Base-by-base conservation (phyloP, 345 rosid genomes). In the Melastoma malabathricum region DNA sequence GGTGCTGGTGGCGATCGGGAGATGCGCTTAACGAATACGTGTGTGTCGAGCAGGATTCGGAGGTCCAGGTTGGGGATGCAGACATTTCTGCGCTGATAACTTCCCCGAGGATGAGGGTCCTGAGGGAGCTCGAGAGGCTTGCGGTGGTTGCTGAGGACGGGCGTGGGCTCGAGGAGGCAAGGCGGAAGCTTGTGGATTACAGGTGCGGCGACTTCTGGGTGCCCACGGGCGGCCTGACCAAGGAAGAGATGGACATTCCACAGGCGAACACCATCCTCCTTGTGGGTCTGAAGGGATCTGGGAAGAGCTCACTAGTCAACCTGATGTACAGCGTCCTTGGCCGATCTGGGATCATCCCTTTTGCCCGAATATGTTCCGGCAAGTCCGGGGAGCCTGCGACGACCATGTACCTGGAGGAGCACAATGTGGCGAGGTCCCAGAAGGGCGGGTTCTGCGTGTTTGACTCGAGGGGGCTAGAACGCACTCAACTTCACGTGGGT, bases 251-350 rank as follows among this genome's bases (percentile, higher is more conserved):
- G 76, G 76, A 77, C 38, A 77, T 78, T 55, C 84, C 88, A 0
- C 66, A 72, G 1, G 62, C 55, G 16, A 65, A 56, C 69, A 75
- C 88, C 1, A 64, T 81, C 54, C 84, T 81, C 41, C 55, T 81
- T 60, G 69, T 65, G 51, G 88, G 83, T 13, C 75, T 78, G 67
- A 53, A 71, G 31, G 77, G 79, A 23, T 73, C 84, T 4, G 84
- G 84, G 48, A 81, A 81, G 64, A 75, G 81, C 72, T 75, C 88
- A 18, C 74, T 81, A 22, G 47, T 77, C 10, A 81, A 78, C 54
- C 75, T 81, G 15, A 75, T 81, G 84, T 81, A 77, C 64, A 77
- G 88, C 25, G 72, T 77, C 59, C 74, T 78, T 23, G 79, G 88
- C 57, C 75, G 81, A 1, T 64, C 76, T 19, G 81, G 82, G 44